Percentiles rank a stretch among this genome's conserved stretches.
phyloP scores from a whole-genome alignment of 352 stramenopile species.

The Globisporangium camurandrum region DNA sequence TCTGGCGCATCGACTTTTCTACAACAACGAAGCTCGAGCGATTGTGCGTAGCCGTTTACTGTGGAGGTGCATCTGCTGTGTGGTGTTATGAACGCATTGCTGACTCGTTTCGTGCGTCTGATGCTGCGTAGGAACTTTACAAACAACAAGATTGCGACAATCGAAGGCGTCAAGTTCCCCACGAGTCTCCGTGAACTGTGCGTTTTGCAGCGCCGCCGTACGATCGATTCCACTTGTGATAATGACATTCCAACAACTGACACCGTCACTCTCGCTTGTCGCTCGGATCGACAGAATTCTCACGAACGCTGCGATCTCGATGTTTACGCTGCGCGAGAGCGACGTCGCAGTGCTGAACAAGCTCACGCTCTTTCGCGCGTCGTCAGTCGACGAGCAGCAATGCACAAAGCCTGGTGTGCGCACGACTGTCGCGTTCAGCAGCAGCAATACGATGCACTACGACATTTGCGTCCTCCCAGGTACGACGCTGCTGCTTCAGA shows the following conservation, averaged over 20 bases:
- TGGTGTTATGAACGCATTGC: background rate
- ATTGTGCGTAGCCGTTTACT: conserved; percentile 1
- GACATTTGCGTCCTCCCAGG: conserved; percentile 9
- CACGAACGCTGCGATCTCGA: conserved; percentile 4
- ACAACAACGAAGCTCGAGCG: background rate
- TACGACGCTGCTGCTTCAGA: background rate
- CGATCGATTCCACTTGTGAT: no score
- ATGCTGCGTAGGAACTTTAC: conserved; percentile 3
- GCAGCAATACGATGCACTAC: background rate
- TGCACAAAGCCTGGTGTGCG: conserved; percentile 1
- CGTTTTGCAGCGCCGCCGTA: background rate
- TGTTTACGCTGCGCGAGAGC: conserved; percentile 8
- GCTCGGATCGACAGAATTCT: background rate
- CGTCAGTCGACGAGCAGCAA: background rate
- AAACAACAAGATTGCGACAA: conserved; percentile 8
- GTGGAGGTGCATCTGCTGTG: no score
- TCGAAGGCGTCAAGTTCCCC: conserved; percentile 13
- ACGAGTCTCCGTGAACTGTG: conserved; percentile 5
- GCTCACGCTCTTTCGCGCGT: background rate
- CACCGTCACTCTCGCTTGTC: background rate
- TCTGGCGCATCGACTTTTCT: conserved; percentile 9
- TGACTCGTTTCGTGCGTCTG: background rate
- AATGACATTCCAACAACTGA: no score
- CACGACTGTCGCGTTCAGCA: background rate
- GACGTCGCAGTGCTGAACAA: conserved; percentile 2